Conservation (phyloP, 805 yeast genomes). For the Candida mattraensis region DNA sequence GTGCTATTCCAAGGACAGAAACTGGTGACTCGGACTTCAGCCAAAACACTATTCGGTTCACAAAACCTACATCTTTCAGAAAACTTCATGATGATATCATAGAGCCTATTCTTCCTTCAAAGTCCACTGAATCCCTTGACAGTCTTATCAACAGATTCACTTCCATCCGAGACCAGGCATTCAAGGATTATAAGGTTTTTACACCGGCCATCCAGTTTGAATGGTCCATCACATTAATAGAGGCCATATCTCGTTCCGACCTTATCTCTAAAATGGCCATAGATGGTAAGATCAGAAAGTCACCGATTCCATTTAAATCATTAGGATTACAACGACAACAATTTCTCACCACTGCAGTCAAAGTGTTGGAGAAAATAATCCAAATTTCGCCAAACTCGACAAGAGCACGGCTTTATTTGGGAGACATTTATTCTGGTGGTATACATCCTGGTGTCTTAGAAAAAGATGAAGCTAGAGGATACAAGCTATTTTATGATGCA, state of each 20-base stretch:
- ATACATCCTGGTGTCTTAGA: conserved; percentile 48
- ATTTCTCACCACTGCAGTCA: conserved; percentile 57
- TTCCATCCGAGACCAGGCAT: conserved; percentile 32
- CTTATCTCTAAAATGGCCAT: conserved; percentile 44
- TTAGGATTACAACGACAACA: conserved; percentile 52
- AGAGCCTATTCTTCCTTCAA: conserved; percentile 32
- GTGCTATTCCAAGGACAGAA: conserved; percentile 6
- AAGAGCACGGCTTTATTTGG: conserved; percentile 59
- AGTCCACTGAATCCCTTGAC: conserved; percentile 30
- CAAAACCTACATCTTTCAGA: conserved; percentile 21
- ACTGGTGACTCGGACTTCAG: conserved; percentile 4
- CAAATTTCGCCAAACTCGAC: conserved; percentile 46
- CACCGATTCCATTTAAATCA: conserved; percentile 41
- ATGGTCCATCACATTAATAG: conserved; percentile 61
- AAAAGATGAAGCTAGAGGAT: conserved; percentile 59
- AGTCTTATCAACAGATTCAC: conserved; percentile 29
- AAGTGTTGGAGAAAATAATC: conserved; percentile 57
- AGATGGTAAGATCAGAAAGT: conserved; percentile 44
- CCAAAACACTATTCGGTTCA: conserved; percentile 6
- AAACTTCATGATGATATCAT: conserved; percentile 26
- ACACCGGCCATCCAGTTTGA: conserved; percentile 56
- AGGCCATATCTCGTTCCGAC: conserved; percentile 43
- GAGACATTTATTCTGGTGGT: conserved; percentile 55
- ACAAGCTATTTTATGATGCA: conserved; percentile 57
- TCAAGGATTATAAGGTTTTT: conserved; percentile 38